A percentile compares a stretch with the other conserved stretches of the same genome.
Conservation (phyloP, 1,139 yeast species). For the Saccharomyces pastorianus region DNA sequence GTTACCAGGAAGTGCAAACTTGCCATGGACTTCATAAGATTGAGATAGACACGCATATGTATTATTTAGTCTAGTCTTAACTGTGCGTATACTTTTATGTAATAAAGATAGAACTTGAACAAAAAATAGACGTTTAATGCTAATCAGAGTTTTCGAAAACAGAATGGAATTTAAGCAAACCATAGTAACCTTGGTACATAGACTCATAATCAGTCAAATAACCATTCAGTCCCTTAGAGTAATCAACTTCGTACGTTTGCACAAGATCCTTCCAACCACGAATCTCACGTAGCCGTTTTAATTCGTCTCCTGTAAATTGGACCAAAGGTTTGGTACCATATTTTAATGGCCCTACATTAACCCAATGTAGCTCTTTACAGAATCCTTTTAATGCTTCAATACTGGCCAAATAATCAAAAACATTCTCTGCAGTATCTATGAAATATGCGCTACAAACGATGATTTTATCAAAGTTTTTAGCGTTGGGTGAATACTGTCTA, state of each 20-base stretch:
- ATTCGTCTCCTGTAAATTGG: constrained; percentile 61
- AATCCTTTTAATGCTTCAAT: constrained; percentile 44
- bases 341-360: constrained; percentile 78
- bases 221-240: constrained; percentile 34
- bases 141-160: constrained; percentile 4
- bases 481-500: constrained; percentile 37
- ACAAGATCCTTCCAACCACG: constrained; percentile 58
- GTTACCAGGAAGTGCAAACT: constrained; percentile 1
- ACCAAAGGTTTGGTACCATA: constrained; percentile 82
- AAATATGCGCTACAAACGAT: constrained; percentile 67
- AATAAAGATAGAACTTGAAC: not conserved
- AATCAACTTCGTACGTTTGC: constrained; percentile 28
- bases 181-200: constrained; percentile 72
- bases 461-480: constrained; percentile 38
- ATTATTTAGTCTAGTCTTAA: not conserved
- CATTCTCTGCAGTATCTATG: constrained; percentile 80
- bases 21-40: not conserved
- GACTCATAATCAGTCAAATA: constrained; percentile 59
- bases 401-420: constrained; percentile 61
- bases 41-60: not conserved
- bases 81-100: not conserved
- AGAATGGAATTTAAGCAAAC: constrained; percentile 42
- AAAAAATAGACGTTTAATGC: not conserved
- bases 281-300: constrained; percentile 41
- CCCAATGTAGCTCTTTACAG: constrained; percentile 52